Base-by-base conservation (phyloP, 441 rosid species). In the Erysimum pusillum region DNA sequence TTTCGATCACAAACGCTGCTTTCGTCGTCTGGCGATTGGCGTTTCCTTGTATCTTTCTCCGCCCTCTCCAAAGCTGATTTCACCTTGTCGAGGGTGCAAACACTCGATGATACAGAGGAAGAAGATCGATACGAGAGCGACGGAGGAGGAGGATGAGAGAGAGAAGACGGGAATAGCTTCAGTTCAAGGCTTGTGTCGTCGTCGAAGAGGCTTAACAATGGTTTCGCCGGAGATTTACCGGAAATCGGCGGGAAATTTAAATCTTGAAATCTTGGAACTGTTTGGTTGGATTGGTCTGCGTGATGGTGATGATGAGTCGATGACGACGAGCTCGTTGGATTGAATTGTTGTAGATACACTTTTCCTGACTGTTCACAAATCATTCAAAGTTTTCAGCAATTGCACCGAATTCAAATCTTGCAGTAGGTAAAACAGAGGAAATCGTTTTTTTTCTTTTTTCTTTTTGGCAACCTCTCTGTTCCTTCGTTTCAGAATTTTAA, bases 1-100 rank as follows among this genome's bases (percentile, higher is more conserved):
- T 68, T 10, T 84, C 82, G 34, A 73, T 77, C 12, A 75, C 53
- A 48, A 89, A 86, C 2, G 88, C 81, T 0, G 84, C 80, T 0
- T 83, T 83, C 0, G 83, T 85, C 0, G 15, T 79, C 81, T 41
- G 91, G 85, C 20, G 89, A 87, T 42, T 51, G 34, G 42, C 87
- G 81, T 71, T 85, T 93, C 81, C 67, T 87, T 0, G n/a, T 18
- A 2, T 84, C 84, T 70, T 76, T 87, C 74, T 84, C 87, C 0
- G 83, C 96, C 31, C 97, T 83, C 54, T 91, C 93, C 0, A 94
- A 78, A 0, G 98, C 98, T 0, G 81, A 86, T 76, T 89, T 94
- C 10, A 94, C 97, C 67, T 87, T 89, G 12, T 94, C 98, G 1
- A 94, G 86, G 0, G 98, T 94, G 84, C 97, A 91, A 4, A 94